phyloP scores from a whole-genome alignment of 345 rosid species.

The Toxicodendron radicans region DNA sequence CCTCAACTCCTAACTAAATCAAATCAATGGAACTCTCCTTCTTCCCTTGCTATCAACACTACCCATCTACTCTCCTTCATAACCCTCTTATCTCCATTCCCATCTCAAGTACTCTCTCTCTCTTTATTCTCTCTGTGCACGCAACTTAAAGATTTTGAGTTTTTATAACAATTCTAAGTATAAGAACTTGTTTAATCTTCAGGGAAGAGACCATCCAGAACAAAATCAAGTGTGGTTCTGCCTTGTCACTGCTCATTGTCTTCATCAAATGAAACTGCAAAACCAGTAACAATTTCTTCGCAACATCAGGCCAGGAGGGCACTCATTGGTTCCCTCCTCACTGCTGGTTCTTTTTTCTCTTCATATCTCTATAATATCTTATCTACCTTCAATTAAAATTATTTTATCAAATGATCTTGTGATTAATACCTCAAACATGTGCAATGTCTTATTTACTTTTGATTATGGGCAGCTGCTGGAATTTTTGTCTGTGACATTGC shows the following conservation, averaged over 20 bases:
- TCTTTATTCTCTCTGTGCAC: neutral
- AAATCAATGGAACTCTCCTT: slow-evolving; percentile 46
- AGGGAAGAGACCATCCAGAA: slow-evolving; percentile 40
- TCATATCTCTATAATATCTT: neutral
- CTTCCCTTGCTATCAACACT: slow-evolving; percentile 38
- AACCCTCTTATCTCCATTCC: slow-evolving; percentile 25
- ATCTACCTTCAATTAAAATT: neutral
- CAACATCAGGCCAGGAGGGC: slow-evolving; percentile 54
- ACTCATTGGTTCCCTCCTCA: slow-evolving; percentile 55
- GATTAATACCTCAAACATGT: neutral
- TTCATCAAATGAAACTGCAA: slow-evolving; percentile 30
- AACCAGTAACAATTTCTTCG: slow-evolving; percentile 24
- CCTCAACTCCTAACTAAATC: slow-evolving; percentile 15
- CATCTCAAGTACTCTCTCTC: slow-evolving; percentile 16
- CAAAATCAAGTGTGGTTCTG: slow-evolving; percentile 22
- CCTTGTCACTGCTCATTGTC: slow-evolving; percentile 50
- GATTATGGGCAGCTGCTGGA: slow-evolving; percentile 50
- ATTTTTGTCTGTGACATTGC: slow-evolving; percentile 47
- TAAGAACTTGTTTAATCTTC: slow-evolving; percentile 11
- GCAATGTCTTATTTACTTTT: slow-evolving; percentile 10
- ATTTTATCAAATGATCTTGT: too few relatives aligned
- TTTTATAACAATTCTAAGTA: neutral
- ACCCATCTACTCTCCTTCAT: slow-evolving; percentile 24
- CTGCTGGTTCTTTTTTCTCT: slow-evolving; percentile 42
- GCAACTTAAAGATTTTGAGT: neutral